phyloP scores from a whole-genome alignment of 1,284 basidiomycete genomes.

The Stereum hirsutum region DNA sequence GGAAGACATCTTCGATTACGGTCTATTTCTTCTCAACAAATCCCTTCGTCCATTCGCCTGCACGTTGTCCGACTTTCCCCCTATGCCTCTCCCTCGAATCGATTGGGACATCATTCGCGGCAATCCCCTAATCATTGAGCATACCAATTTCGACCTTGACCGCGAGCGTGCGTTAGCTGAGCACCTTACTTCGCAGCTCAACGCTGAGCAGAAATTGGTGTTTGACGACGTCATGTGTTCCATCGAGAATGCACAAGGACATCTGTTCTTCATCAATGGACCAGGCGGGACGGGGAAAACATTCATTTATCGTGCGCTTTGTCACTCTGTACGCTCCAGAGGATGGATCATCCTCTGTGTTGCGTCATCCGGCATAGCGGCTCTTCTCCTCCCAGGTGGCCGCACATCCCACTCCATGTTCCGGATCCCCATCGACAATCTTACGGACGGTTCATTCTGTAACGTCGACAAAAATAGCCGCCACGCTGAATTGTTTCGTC shows the following conservation, averaged over 20 bases:
- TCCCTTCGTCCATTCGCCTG: constrained; percentile 18
- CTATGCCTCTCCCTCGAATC: constrained; percentile 19
- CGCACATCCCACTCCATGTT: constrained; percentile 33
- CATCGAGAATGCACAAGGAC: constrained; percentile 15
- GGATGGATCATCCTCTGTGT: constrained; percentile 29
- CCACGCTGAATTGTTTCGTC: constrained; percentile 18
- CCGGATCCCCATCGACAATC: constrained; percentile 25
- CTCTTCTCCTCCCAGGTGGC: constrained; percentile 29
- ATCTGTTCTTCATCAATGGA: constrained; percentile 34
- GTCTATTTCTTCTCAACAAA: constrained; percentile 25
- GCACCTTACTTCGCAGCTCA: not conserved
- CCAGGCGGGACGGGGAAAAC: constrained; percentile 41
- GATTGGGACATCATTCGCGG: constrained; percentile 19
- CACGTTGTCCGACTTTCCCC: constrained; percentile 17
- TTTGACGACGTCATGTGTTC: constrained; percentile 24
- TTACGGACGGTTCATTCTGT: constrained; percentile 14
- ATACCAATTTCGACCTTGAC: constrained; percentile 22
- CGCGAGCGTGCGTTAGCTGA: constrained; percentile 9
- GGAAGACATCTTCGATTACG: constrained; percentile 29
- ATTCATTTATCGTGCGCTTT: constrained; percentile 32
- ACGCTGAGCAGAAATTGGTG: constrained; percentile 5
- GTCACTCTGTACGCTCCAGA: constrained; percentile 17
- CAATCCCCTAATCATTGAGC: constrained; percentile 30
- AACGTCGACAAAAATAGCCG: constrained; percentile 18
- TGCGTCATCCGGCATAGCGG: constrained; percentile 36